Base-by-base conservation (phyloP, 192 early-diverging fungal genomes). In the Phlyctochytrium bullatum region DNA sequence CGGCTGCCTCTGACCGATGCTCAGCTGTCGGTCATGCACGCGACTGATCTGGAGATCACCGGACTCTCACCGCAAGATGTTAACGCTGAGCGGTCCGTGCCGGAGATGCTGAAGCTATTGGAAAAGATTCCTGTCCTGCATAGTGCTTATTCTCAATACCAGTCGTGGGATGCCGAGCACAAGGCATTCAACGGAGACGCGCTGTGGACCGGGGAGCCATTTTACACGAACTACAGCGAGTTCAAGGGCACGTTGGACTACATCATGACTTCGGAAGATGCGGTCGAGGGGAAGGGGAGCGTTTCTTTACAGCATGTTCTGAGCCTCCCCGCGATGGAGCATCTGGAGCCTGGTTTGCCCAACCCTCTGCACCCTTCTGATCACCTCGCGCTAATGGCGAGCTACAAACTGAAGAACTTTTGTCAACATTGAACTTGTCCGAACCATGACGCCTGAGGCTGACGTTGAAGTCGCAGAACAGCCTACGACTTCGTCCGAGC, bases 231-330 rank as follows among this genome's bases (percentile, higher is more conserved):
- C 31, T 72, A 61, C 52, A 53, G 64, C 31, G 36, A 20, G 10
- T 80, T 72, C 73, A 71, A 67, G 56, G 79, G 79, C 0, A 78
- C 75, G 3, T 50, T 80, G 35, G 79, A 80, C 53, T 80, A 80
- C 31, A 71, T 80, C 25, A 73, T 73, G 36, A 3, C 61, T 6
- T 20, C 17, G 28, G 59, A 34, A 1, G 33, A 51, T n/a, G 34
- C 10, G 20, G 59, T 53, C 65, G 53, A 71, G 6, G 28, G 3
- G 14, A 20, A 2, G 2, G n/a, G 64, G 34, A 23, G 33, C 24
- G 14, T 67, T 28, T 2, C 30, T 27, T 14, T 40, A 16, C 20
- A 6, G 3, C 20, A 25, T 25, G 25, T 77, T 10, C 30, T 74
- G 17, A 33, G 67, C 47, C 40, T 80, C 24, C 74, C 75, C 33